Evolutionary conservation across 2,329 filamentous ascomycete species (phyloP).

Genomic region (Nannizziopsis arthrosporioides): DNA sequence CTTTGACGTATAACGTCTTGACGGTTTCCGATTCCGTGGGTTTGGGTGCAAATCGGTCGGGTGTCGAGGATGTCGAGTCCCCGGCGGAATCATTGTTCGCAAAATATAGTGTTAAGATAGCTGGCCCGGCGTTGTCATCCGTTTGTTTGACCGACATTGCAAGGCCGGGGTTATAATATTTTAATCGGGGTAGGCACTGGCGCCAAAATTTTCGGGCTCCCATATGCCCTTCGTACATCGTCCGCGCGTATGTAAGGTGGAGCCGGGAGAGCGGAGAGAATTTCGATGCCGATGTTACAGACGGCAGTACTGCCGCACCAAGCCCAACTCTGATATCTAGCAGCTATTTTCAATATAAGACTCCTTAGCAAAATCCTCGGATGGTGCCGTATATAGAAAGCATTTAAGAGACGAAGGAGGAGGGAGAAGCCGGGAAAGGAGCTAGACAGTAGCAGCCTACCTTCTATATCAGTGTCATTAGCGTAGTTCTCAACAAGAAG

Average conservation of each 20-base stretch:
- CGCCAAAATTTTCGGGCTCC: slow-evolving; percentile 74
- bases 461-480: slow-evolving; percentile 1
- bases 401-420: not conserved
- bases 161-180: slow-evolving; percentile 83
- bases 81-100: slow-evolving; percentile 22
- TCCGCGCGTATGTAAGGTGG: slow-evolving; percentile 35
- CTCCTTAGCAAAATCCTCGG: not conserved
- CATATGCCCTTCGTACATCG: slow-evolving; percentile 31
- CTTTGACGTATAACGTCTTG: slow-evolving; percentile 30
- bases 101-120: slow-evolving; percentile 35
- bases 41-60: slow-evolving; percentile 27
- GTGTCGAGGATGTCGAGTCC: slow-evolving; percentile 1
- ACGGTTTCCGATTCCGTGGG: slow-evolving; percentile 24
- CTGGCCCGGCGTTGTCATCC: slow-evolving; percentile 36
- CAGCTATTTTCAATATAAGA: slow-evolving; percentile 4
- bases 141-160: slow-evolving; percentile 71
- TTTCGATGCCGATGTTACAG: slow-evolving; percentile 22
- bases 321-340: slow-evolving; percentile 58
- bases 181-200: slow-evolving; percentile 68
- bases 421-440: slow-evolving; percentile 4
- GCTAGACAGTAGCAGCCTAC: not conserved
- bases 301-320: slow-evolving; percentile 68
- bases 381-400: not conserved
- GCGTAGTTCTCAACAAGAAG: slow-evolving; percentile 9
- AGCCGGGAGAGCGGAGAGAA: slow-evolving; percentile 32